A percentile compares a stretch with the other conserved stretches of the same genome.
Evolutionary conservation across 2,329 filamentous ascomycete genomes (phyloP).

Genomic region (Cadophora gregata): DNA sequence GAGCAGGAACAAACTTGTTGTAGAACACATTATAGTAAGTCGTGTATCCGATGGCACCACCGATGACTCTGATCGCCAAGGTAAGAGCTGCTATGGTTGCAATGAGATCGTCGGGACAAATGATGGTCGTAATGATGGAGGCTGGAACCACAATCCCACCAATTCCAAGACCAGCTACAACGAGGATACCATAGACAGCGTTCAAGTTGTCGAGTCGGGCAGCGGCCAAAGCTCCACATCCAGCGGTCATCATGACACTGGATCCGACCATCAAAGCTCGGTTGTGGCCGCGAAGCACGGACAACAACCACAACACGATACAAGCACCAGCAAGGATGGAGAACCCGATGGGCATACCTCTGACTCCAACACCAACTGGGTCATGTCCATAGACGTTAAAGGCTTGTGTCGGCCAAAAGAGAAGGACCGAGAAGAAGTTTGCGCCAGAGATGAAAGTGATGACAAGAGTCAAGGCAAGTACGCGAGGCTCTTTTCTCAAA

Average conservation of each 20-base stretch:
- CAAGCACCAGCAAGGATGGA: conserved; percentile 66
- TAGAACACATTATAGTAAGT: conserved; percentile 62
- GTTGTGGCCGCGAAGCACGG: conserved; percentile 62
- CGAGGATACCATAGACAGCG: conserved; percentile 61
- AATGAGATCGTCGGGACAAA: conserved; percentile 73
- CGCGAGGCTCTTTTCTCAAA: conserved; percentile 60
- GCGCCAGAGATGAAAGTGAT: conserved; percentile 65
- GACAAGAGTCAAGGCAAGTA: conserved; percentile 58
- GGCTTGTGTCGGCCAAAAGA: conserved; percentile 66
- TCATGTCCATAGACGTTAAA: conserved; percentile 71
- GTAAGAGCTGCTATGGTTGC: conserved; percentile 72
- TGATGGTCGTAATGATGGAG: conserved; percentile 71
- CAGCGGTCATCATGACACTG: conserved; percentile 69
- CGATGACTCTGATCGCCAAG: conserved; percentile 71
- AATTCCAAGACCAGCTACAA: conserved; percentile 67
- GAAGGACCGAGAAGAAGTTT: conserved; percentile 52
- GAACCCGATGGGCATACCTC: conserved; percentile 68
- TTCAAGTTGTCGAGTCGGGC: conserved; percentile 58
- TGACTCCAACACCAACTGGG: conserved; percentile 66
- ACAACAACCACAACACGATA: conserved; percentile 62
- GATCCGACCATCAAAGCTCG: conserved; percentile 64
- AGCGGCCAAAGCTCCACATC: conserved; percentile 57
- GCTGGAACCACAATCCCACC: conserved; percentile 73
- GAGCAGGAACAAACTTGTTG: conserved; percentile 46
- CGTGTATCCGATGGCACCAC: conserved; percentile 62